Evolutionary conservation across 768 basidiomycete species (phyloP).

Genomic region (Boletus rubroflammeus): DNA sequence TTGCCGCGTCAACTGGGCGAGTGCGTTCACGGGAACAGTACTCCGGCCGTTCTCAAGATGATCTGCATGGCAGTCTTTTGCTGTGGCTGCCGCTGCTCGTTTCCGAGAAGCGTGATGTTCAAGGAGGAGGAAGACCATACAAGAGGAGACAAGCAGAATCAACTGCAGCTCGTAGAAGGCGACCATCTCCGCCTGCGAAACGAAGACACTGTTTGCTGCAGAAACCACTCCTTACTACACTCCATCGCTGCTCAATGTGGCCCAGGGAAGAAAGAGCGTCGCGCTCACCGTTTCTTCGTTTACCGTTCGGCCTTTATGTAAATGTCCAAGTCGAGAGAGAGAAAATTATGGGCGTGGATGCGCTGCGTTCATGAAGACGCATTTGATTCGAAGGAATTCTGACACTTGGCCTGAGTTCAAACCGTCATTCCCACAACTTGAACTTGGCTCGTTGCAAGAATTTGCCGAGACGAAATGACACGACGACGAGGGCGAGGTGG

Average conservation of each 20-base stretch:
- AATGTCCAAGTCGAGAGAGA: not conserved
- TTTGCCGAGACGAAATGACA: slow-evolving; percentile 1
- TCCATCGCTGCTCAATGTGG: not conserved
- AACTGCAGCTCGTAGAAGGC: slow-evolving; percentile 43
- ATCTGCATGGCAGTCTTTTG: slow-evolving; percentile 27
- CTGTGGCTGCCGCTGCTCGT: slow-evolving; percentile 9
- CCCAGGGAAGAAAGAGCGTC: not conserved
- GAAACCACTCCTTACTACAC: not conserved
- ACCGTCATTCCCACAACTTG: slow-evolving; percentile 9
- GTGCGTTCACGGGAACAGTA: slow-evolving; percentile 19
- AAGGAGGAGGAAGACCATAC: slow-evolving; percentile 34
- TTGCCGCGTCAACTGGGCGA: slow-evolving; percentile 39
- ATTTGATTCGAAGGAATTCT: not conserved
- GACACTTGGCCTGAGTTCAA: slow-evolving; percentile 1
- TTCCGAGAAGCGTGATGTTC: slow-evolving; percentile 32
- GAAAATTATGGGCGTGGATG: not conserved
- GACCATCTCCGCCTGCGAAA: slow-evolving; percentile 16
- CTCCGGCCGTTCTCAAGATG: slow-evolving; percentile 32
- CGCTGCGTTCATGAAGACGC: not conserved
- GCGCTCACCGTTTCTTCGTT: slow-evolving; percentile 8
- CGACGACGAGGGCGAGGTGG: slow-evolving; percentile 3
- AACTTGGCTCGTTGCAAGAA: not conserved
- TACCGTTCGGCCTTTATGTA: not conserved
- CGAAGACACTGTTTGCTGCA: not conserved
- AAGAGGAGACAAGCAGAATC: slow-evolving; percentile 33